phyloP scores from a whole-genome alignment of 2,329 filamentous ascomycete genomes.

The Microdochium paspali region DNA sequence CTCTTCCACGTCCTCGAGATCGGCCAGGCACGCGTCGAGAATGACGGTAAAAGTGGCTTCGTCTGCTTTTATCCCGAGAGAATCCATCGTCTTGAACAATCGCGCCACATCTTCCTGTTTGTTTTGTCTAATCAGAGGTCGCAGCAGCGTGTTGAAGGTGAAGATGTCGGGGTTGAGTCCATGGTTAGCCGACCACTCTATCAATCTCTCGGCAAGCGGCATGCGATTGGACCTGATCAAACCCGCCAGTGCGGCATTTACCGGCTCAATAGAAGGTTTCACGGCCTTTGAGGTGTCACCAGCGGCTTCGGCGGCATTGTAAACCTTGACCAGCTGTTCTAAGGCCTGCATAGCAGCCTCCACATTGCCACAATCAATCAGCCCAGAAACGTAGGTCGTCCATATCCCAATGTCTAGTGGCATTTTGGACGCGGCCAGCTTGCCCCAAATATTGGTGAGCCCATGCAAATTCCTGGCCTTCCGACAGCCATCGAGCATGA shows the following conservation, averaged over 20 bases:
- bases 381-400: constrained; percentile 59
- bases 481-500: constrained; percentile 64
- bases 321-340: constrained; percentile 54
- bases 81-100: constrained; percentile 51
- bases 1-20: constrained; percentile 30
- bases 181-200: constrained; percentile 49
- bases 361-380: constrained; percentile 46
- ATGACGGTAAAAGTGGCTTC: constrained; percentile 66
- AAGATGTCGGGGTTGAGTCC: constrained; percentile 46
- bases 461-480: constrained; percentile 46
- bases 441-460: constrained; percentile 58
- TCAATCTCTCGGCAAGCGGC: constrained; percentile 5
- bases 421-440: constrained; percentile 46
- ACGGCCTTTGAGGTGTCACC: constrained; percentile 28
- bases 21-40: constrained; percentile 46
- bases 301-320: constrained; percentile 33
- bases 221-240: constrained; percentile 47
- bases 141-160: constrained; percentile 63
- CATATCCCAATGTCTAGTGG: constrained; percentile 57
- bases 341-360: constrained; percentile 53
- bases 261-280: constrained; percentile 50
- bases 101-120: constrained; percentile 35
- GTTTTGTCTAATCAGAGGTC: constrained; percentile 42
- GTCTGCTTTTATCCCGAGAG: constrained; percentile 45
- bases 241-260: constrained; percentile 63